phyloP scores from a whole-genome alignment of 805 yeast genomes.

The Yueomyces sinensis region DNA sequence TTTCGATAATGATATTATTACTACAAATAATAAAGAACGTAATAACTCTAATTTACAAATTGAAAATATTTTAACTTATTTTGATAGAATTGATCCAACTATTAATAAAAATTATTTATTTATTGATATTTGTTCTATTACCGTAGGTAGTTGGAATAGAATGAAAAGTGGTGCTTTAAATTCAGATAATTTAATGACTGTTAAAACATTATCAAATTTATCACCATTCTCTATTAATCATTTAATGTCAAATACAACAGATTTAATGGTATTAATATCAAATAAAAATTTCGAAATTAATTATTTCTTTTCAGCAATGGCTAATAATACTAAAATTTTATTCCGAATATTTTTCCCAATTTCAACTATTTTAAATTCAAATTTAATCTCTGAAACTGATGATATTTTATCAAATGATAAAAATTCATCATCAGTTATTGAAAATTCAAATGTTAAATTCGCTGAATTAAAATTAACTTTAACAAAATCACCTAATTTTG shows the following conservation, averaged over 20 bases:
- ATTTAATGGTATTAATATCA: slow-evolving; percentile 55
- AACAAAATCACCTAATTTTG: slow-evolving; percentile 59
- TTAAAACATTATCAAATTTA: slow-evolving; percentile 41
- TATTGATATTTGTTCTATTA: slow-evolving; percentile 52
- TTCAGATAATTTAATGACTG: slow-evolving; percentile 23
- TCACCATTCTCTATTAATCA: slow-evolving; percentile 54
- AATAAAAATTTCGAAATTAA: slow-evolving; percentile 61
- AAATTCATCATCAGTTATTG: neutral
- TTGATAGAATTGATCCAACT: slow-evolving; percentile 36
- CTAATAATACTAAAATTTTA: slow-evolving; percentile 51
- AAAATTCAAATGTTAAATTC: slow-evolving; percentile 6
- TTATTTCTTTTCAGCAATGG: slow-evolving; percentile 65
- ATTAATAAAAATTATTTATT: slow-evolving; percentile 56
- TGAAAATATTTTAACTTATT: slow-evolving; percentile 7
- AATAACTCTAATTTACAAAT: slow-evolving; percentile 5
- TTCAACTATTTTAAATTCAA: slow-evolving; percentile 43
- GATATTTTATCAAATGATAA: slow-evolving; percentile 5
- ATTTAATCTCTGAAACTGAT: slow-evolving; percentile 35
- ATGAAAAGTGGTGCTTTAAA: slow-evolving; percentile 47
- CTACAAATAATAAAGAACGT: slow-evolving; percentile 1
- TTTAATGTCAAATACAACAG: slow-evolving; percentile 52
- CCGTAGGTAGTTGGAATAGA: slow-evolving; percentile 75
- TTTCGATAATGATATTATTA: too few relatives aligned
- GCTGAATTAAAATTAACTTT: slow-evolving; percentile 38
- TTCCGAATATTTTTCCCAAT: slow-evolving; percentile 66